Percentiles rank a stretch among this genome's conserved stretches.
These are phyloP conservation scores for Histomonas meleagridis DNA, from an alignment of 208 protist genomes.

Conservation along the genomic window DNA sequence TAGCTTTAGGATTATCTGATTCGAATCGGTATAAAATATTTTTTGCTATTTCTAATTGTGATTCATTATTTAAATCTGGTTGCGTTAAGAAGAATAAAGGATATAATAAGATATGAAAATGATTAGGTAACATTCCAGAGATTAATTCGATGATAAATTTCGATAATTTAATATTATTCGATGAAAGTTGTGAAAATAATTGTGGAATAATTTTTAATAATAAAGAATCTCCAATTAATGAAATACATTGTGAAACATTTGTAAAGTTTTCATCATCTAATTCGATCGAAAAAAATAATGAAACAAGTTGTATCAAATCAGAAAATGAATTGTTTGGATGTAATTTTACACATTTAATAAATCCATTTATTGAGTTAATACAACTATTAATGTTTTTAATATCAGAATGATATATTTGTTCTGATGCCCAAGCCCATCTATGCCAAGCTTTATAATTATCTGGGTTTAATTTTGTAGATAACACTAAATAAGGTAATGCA, in stretches of 20 bases:
- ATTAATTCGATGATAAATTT: background rate
- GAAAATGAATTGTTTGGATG: background rate
- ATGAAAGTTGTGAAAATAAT: background rate
- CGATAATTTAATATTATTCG: background rate
- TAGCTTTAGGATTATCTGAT: background rate
- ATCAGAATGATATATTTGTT: background rate
- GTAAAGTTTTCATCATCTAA: background rate
- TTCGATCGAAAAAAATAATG: background rate
- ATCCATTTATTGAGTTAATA: background rate
- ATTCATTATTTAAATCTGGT: background rate
- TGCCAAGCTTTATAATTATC: background rate
- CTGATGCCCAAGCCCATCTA: background rate
- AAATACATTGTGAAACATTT: background rate
- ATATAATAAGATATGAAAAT: background rate
- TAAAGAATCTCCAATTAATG: background rate
- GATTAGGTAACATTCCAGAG: background rate
- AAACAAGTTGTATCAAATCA: conserved; percentile 1
- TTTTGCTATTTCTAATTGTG: background rate
- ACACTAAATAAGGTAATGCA: background rate
- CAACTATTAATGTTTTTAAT: background rate
- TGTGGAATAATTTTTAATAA: background rate
- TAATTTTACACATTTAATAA: background rate
- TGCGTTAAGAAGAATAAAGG: background rate
- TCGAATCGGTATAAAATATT: background rate
- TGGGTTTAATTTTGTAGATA: background rate